A percentile compares a stretch with the other conserved stretches of the same genome.
phyloP scores from a whole-genome alignment of 495 filamentous ascomycete genomes.

The Recurvomyces mirabilis region DNA sequence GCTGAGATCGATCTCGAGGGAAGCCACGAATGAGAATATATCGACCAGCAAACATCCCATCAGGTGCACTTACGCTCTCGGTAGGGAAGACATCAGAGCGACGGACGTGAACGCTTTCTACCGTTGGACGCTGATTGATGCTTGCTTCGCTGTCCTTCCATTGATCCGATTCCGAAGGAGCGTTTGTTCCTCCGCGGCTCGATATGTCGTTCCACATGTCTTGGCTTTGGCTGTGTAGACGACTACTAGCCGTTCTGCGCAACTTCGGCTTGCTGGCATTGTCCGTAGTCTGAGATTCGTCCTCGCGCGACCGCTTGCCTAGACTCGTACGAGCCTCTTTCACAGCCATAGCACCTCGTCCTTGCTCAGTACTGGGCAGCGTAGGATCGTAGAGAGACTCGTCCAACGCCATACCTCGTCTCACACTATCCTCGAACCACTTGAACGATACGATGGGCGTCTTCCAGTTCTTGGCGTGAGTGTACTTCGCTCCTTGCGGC shows the following conservation, averaged over 20 bases:
- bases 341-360: slow-evolving; percentile 53
- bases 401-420: slow-evolving; percentile 87
- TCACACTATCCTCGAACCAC: slow-evolving; percentile 77
- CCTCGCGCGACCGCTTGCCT: slow-evolving; percentile 38
- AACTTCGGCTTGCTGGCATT: slow-evolving; percentile 55
- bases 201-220: slow-evolving; percentile 84
- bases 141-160: slow-evolving; percentile 15
- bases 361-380: slow-evolving; percentile 56
- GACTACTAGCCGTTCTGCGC: slow-evolving; percentile 67
- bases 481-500: slow-evolving; percentile 77
- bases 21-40: slow-evolving; percentile 24
- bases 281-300: slow-evolving; percentile 13
- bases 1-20: slow-evolving; percentile 13
- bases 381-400: slow-evolving; percentile 70
- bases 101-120: not conserved
- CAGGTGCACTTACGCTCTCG: not conserved
- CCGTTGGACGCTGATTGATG: not conserved
- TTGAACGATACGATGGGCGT: slow-evolving; percentile 66
- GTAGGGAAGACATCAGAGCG: not conserved
- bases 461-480: slow-evolving; percentile 67
- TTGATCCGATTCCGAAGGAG: slow-evolving; percentile 26
- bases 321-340: slow-evolving; percentile 6
- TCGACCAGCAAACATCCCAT: slow-evolving; percentile 24
- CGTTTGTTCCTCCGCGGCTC: slow-evolving; percentile 35
- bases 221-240: slow-evolving; percentile 65